Evolutionary conservation across 768 basidiomycete genomes (phyloP), one percentile per base, ranked within the genome.

Genomic region (Collybia nuda): DNA sequence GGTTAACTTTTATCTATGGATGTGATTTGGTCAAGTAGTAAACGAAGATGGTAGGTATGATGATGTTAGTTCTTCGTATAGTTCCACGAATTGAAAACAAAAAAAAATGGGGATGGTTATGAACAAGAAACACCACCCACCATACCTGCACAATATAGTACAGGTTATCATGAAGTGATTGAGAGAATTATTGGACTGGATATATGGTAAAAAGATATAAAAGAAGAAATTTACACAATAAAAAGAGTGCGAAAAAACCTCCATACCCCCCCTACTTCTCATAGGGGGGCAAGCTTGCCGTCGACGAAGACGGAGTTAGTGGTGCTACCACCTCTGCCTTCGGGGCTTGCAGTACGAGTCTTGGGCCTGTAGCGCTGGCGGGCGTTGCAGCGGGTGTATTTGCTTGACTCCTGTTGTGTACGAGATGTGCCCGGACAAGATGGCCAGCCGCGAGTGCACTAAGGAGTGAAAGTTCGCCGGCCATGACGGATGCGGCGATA

Each of bases 401-500:
- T 15, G 86, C 78, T 60, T 84, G 84, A 46, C 86, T 89, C 49
- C 95, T 81, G 65, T 98, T 98, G 73, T 95, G 94, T 29, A 84
- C 85, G 69, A 97, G 81, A 65, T 98, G 94, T 23, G 95, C 95
- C 36, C 88, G 81, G 62, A 98, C 93, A 54, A 98, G 79, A 63
- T 97, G 94, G 0, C 96, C 96, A 2, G 93, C 94, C 1, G 95
- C 95, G 35, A 99, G 81, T 1, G 97, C 95, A 56, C 86, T 86
- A 65, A 99, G 78, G 53, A 99, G 77, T 15, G 89, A 91, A 26
- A 98, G 75, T 68, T 99, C 97, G 29, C 97, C 97, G 1, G 97
- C 96, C 93, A 98, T 97, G 60, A 99, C 97, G 0, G 92, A 80
- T 0, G 93, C 84, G 32, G 87, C 88, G 57, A 99, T 90, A 62